Evolutionary conservation across 2,329 filamentous ascomycete species (phyloP).

Genomic region (Monilinia aucupariae): DNA sequence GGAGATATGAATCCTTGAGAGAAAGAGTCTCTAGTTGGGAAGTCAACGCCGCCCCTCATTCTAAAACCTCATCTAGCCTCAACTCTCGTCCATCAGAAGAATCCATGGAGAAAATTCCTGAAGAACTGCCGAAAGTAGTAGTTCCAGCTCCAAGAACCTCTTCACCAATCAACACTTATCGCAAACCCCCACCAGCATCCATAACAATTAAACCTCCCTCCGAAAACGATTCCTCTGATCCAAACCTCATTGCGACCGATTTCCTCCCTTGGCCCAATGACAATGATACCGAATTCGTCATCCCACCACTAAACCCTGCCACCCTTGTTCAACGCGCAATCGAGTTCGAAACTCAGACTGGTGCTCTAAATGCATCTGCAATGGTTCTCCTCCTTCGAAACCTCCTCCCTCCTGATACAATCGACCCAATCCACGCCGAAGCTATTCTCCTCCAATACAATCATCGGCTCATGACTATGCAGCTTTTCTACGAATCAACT

Average conservation of each 20-base stretch:
- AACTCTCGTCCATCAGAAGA: constrained; percentile 20
- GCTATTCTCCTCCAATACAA: constrained; percentile 57
- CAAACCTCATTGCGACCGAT: constrained; percentile 49
- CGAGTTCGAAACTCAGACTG: constrained; percentile 51
- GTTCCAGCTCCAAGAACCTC: constrained; percentile 9
- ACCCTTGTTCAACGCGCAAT: constrained; percentile 49
- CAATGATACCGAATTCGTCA: constrained; percentile 49
- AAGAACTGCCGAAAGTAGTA: constrained; percentile 2
- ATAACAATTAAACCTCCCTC: not conserved
- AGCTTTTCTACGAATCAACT: constrained; percentile 55
- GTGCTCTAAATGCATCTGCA: constrained; percentile 53
- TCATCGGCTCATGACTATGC: constrained; percentile 52
- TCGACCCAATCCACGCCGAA: constrained; percentile 51
- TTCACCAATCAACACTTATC: constrained; percentile 25
- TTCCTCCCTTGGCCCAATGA: constrained; percentile 56
- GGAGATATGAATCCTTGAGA: constrained; percentile 21
- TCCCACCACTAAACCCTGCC: constrained; percentile 52
- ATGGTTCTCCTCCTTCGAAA: constrained; percentile 57
- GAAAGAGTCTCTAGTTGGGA: constrained; percentile 31
- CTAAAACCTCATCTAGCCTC: constrained; percentile 16
- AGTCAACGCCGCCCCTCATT: constrained; percentile 27
- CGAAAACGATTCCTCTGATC: constrained; percentile 24
- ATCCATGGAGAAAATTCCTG: constrained; percentile 10
- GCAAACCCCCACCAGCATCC: constrained; percentile 16
- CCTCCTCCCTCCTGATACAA: constrained; percentile 48